Conservation (phyloP, 495 filamentous ascomycete species). For the Viridothelium virens region DNA sequence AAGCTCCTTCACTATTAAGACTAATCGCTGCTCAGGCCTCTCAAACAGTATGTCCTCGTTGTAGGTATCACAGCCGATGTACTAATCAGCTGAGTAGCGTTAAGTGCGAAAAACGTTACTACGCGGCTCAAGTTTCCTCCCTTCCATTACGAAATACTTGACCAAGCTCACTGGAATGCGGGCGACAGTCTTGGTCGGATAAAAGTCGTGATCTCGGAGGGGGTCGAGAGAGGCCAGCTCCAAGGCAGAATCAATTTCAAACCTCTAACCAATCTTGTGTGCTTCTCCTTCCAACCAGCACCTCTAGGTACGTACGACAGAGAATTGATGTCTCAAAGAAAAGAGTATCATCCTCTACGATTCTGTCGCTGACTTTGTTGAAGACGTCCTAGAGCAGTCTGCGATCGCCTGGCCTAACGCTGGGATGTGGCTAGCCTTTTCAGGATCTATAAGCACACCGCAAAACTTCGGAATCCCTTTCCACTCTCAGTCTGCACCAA, state of each 20-base stretch:
- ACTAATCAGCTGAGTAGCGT: constrained; percentile 2
- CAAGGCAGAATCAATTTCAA: constrained; percentile 52
- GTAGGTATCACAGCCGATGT: background rate
- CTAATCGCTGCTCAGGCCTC: background rate
- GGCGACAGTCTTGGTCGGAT: constrained; percentile 64
- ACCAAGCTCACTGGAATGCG: constrained; percentile 64
- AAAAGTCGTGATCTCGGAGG: constrained; percentile 71
- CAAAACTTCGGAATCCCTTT: background rate
- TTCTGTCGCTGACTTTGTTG: constrained; percentile 11
- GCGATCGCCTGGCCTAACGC: constrained; percentile 26
- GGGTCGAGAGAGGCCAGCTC: constrained; percentile 39
- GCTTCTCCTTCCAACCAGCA: constrained; percentile 81
- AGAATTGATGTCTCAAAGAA: background rate
- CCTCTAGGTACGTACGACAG: constrained; percentile 54
- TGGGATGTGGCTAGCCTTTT: constrained; percentile 12
- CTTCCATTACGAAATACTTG: constrained; percentile 64
- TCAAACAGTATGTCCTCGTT: background rate
- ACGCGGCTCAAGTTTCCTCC: constrained; percentile 62
- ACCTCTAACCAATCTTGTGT: constrained; percentile 62
- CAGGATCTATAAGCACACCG: background rate
- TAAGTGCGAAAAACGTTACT: constrained; percentile 24
- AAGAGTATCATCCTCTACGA: background rate
- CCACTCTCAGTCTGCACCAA: background rate
- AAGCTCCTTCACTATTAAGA: background rate
- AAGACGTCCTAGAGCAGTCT: constrained; percentile 25